These are phyloP conservation scores for Termitomyces sp. DNA, from an alignment of 768 basidiomycete genomes.

Conservation along the genomic window DNA sequence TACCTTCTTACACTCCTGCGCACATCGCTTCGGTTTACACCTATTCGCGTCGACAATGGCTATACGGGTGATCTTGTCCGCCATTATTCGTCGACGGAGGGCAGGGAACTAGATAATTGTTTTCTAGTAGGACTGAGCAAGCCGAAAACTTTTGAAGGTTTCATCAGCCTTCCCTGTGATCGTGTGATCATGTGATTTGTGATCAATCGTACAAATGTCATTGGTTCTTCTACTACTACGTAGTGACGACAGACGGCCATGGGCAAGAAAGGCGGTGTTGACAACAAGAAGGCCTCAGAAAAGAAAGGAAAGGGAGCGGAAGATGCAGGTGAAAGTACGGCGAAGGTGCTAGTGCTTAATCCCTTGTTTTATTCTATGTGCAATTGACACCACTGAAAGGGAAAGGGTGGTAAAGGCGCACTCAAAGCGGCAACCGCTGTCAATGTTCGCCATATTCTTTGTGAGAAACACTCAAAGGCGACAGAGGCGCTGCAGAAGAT, in stretches of 20 bases:
- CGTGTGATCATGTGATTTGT: constrained; percentile 17
- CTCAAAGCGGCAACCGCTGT: constrained; percentile 78
- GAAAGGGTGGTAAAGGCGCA: constrained; percentile 41
- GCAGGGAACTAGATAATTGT: constrained; percentile 7
- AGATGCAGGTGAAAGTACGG: constrained; percentile 32
- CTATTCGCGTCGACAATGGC: constrained; percentile 90
- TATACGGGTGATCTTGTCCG: constrained; percentile 97
- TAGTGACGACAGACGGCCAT: constrained; percentile 13
- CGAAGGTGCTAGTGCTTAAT: constrained; percentile 29
- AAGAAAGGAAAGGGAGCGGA: constrained; percentile 42
- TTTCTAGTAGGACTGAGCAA: neutral
- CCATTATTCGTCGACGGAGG: constrained; percentile 39
- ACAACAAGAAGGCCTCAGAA: constrained; percentile 31
- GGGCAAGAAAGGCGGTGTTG: constrained; percentile 30
- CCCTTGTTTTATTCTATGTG: neutral
- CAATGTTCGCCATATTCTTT: constrained; percentile 84
- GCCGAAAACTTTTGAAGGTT: constrained; percentile 16
- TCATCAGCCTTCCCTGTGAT: constrained; percentile 4
- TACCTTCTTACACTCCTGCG: constrained; percentile 98
- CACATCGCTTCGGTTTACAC: constrained; percentile 95
- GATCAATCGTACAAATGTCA: constrained; percentile 14
- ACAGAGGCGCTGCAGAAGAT: constrained; percentile 76
- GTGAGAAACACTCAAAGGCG: constrained; percentile 82
- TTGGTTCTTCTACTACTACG: neutral
- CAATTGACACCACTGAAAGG: neutral